Conservation (phyloP, 1,139 yeast species). For the Zygosaccharomyces pseudobailii region DNA sequence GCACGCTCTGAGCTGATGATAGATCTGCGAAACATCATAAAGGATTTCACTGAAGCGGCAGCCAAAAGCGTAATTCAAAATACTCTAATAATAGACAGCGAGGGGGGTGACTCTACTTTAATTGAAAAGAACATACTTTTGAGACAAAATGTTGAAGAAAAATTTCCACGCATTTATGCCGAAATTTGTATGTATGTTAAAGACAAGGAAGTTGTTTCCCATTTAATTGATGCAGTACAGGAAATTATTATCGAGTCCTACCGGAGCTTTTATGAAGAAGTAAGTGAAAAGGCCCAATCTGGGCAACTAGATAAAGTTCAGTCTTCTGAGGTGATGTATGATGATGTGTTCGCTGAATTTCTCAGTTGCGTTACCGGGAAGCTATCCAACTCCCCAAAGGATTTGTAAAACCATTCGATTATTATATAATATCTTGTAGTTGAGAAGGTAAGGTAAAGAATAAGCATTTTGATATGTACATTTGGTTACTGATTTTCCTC, state of each 20-base stretch:
- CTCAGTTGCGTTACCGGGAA: conserved; percentile 16
- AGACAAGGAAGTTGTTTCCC: conserved; percentile 44
- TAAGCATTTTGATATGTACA: neutral
- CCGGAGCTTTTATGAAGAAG: conserved; percentile 39
- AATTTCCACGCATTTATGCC: conserved; percentile 51
- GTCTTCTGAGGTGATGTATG: conserved; percentile 24
- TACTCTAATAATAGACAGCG: conserved; percentile 16
- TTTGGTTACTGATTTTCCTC: conserved; percentile 39
- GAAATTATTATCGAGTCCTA: conserved; percentile 50
- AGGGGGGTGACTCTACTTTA: conserved; percentile 7
- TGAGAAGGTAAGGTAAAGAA: neutral
- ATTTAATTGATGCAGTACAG: conserved; percentile 56
- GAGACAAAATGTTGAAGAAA: conserved; percentile 45
- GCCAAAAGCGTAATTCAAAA: conserved; percentile 36
- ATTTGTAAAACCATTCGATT: neutral
- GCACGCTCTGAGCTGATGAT: conserved; percentile 73
- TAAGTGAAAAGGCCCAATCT: conserved; percentile 27
- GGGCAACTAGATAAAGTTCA: conserved; percentile 23
- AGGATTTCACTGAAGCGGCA: conserved; percentile 50
- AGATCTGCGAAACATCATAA: conserved; percentile 67
- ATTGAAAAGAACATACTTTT: conserved; percentile 32
- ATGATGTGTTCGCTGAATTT: conserved; percentile 25
- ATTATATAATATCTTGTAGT: neutral
- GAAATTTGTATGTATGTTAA: conserved; percentile 46
- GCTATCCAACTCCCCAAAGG: conserved; percentile 7